Conservation (phyloP, 352 stramenopile genomes). For the Globisporangium nagaii region DNA sequence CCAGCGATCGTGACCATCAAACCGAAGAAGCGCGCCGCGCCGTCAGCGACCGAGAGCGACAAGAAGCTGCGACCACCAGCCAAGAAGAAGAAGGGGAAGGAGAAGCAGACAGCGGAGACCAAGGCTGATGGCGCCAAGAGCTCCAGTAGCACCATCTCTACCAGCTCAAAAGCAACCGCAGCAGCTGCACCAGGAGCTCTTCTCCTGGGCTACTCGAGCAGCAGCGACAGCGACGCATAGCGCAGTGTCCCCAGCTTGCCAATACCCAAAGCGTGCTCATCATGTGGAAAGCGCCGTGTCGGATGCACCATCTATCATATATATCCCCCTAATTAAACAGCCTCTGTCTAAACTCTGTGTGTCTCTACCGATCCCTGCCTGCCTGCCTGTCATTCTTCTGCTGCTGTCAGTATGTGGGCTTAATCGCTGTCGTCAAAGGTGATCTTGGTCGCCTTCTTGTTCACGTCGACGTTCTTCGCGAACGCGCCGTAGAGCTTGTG, state of each 20-base stretch:
- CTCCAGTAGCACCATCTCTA: too few relatives aligned
- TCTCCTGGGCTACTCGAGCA: conserved; percentile 55
- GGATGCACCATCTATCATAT: conserved; percentile 6
- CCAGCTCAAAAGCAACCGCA: background rate
- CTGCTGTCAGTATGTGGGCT: background rate
- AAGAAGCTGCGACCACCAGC: conserved; percentile 19
- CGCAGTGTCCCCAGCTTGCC: background rate
- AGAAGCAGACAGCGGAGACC: background rate
- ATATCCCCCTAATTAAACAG: conserved; percentile 5
- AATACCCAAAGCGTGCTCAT: too few relatives aligned
- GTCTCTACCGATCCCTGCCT: conserved; percentile 12
- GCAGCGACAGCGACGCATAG: conserved; percentile 25
- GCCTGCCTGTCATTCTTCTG: background rate
- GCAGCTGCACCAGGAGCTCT: conserved; percentile 9
- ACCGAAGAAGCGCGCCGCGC: conserved; percentile 40
- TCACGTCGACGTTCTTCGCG: conserved; percentile 90
- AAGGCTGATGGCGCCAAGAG: background rate
- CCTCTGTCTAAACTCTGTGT: conserved; percentile 2
- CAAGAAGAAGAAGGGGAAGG: conserved; percentile 9
- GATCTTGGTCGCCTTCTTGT: conserved; percentile 98
- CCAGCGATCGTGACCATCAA: conserved; percentile 34
- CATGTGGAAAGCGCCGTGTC: background rate
- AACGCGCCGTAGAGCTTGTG: conserved; percentile 99
- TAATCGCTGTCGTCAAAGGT: conserved; percentile 89
- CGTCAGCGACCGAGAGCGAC: background rate